Evolutionary conservation across 495 filamentous ascomycete genomes (phyloP).

Genomic region (Talaromyces liani): DNA sequence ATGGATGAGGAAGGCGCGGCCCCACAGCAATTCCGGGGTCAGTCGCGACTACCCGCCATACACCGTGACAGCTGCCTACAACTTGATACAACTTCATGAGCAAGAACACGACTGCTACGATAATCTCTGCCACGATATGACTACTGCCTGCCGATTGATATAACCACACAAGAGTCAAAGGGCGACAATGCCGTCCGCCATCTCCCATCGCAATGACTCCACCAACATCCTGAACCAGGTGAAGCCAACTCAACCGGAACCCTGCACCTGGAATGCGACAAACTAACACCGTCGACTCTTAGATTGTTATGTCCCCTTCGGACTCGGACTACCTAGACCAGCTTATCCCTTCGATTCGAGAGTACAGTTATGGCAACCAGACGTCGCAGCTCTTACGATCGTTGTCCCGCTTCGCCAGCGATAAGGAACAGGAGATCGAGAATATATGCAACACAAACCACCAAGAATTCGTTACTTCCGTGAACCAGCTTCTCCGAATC

Average conservation of each 20-base stretch:
- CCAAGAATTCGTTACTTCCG: conserved; percentile 89
- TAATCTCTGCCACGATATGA: neutral
- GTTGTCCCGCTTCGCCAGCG: conserved; percentile 70
- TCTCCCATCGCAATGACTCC: conserved; percentile 24
- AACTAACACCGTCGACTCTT: conserved; percentile 5
- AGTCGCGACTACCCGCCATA: neutral
- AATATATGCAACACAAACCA: conserved; percentile 91
- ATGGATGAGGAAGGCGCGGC: neutral
- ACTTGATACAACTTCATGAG: neutral
- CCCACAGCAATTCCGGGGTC: neutral
- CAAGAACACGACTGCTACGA: neutral
- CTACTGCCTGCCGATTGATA: neutral
- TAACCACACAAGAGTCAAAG: neutral
- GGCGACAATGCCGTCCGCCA: conserved; percentile 15
- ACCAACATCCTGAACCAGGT: conserved; percentile 37
- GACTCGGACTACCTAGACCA: conserved; percentile 94
- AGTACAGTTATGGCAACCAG: conserved; percentile 71
- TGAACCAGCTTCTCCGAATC: conserved; percentile 85
- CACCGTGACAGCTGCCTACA: neutral
- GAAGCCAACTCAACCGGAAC: neutral
- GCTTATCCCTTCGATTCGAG: conserved; percentile 84
- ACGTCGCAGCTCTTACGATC: conserved; percentile 68
- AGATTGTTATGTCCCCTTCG: conserved; percentile 88
- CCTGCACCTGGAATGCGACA: neutral
- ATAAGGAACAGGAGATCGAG: conserved; percentile 89